Evolutionary conservation across 2,329 filamentous ascomycete genomes (phyloP), one percentile per base, ranked within the genome.

Genomic region (Beauveria scarabaeidicola): DNA sequence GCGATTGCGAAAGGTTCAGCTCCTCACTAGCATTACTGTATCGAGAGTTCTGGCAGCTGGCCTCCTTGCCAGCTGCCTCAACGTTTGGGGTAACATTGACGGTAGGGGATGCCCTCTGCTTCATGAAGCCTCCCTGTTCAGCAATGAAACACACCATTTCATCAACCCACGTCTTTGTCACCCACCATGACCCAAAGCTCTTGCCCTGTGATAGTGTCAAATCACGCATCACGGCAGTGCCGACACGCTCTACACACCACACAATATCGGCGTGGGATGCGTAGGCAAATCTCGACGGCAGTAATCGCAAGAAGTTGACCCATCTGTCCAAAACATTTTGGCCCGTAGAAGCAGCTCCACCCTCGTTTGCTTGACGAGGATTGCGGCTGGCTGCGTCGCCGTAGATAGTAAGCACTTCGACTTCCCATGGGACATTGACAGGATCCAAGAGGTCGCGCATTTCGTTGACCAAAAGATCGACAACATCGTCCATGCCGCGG

Each of bases 111-210:
- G 73, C 74, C 64, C 76, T 82, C 61, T 81, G 80, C 64, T 80
- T 79, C 77, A 97, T 86, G 69, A 97, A 97, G 0, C 93, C 93
- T 54, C 92, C 93, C 66, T 92, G 87, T 67, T 95, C 91, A 0
- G 90, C 91, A 65, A 96, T 79, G 81, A 95, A 97, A 60, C 88
- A 81, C 53, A 91, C 85, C 90, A 96, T 95, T 75, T 97, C 93
- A 68, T 97, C 92, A 56, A 97, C 83, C 80, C 93, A 97, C 61
- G 93, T 92, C 71, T 97, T 96, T 3, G 91, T 91, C 61, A 97
- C 89, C 90, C 90, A 94, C 91, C 91, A 95, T 6, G 89, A 87
- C n/a, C 89, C 88, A 68, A 93, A 95, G 68, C 88, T 92, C 69
- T 87, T 85, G 19, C 88, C 89, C 64, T 89, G 86, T 44, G 84